phyloP scores from a whole-genome alignment of 2,329 filamentous ascomycete genomes.

The Colletotrichum sp. region DNA sequence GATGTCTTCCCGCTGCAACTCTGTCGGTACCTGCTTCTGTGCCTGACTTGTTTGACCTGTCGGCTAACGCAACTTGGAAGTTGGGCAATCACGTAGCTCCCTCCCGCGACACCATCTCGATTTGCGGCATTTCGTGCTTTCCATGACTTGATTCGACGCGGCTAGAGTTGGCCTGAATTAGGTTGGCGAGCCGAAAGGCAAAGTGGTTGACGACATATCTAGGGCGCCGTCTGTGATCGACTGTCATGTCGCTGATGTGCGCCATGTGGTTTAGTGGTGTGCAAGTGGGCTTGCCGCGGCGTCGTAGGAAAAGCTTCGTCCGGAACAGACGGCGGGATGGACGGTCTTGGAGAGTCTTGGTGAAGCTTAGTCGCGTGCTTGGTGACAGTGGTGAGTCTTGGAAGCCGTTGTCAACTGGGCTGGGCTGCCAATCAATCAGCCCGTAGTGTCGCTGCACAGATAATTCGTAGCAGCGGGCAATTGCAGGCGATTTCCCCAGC shows the following conservation, averaged over 20 bases:
- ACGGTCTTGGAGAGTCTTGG: slow-evolving; percentile 2
- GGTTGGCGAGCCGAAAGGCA: neutral
- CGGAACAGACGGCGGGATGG: slow-evolving; percentile 12
- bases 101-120: neutral
- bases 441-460: neutral
- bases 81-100: neutral
- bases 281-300: neutral
- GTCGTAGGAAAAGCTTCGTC: neutral
- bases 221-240: neutral
- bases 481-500: neutral
- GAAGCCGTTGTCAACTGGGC: neutral
- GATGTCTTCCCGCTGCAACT: neutral
- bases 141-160: neutral
- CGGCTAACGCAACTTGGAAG: neutral
- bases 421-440: neutral
- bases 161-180: neutral
- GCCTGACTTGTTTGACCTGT: neutral
- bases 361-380: neutral
- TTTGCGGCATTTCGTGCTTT: neutral
- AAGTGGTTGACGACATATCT: neutral
- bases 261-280: slow-evolving; percentile 5
- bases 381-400: neutral
- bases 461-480: neutral
- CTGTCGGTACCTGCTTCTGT: neutral
- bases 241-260: neutral